Base-by-base conservation (phyloP, 352 stramenopile genomes). In the Pythium sp. region DNA sequence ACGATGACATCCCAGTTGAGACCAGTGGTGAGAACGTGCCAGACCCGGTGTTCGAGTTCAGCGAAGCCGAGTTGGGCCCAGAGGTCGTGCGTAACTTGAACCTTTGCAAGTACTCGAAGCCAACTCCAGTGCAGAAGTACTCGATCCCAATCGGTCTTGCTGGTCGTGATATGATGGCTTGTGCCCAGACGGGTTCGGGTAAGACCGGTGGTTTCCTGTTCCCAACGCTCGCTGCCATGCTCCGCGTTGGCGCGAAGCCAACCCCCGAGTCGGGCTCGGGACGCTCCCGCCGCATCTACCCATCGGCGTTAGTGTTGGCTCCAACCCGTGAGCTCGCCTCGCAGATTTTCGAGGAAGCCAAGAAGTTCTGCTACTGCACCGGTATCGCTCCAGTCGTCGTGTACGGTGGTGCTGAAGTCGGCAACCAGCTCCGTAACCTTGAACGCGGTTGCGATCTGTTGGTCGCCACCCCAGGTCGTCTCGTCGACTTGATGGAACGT, bases 41-140 rank as follows among this genome's bases (percentile, higher is more conserved):
- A 38, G 90, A 98, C 38, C 92, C 94, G 2, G 95, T 99, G 47
- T 85, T 87, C 2, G 78, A 87, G 49, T 99, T 98, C 78, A 79
- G 81, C 5, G 74, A 83, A 15, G 93, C 96, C 20, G 82, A 94
- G 49, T 87, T 99, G 20, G 94, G 94, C 56, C 87, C 97, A 7
- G 92, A 98, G 68, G 86, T 99, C 7, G 91, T 91, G 34, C 80
- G 90, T 62, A 99, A 98, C 78, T 69, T 98, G 51, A 79, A 96
- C 54, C 80, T 98, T 20, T 97, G 90, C 81, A 91, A 97, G 71
- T 99, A 99, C 88, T 72, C 62, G 53, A 98, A 96, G 73, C 98
- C 98, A 26, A 99, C 98, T 36, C 98, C 98, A 5, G 97, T 99
- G 38, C 98, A 99, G 74, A 99, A 99, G 84, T 99, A 99, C 85